Conservation (phyloP, 768 basidiomycete species). For the Hypholoma sublateritium region DNA sequence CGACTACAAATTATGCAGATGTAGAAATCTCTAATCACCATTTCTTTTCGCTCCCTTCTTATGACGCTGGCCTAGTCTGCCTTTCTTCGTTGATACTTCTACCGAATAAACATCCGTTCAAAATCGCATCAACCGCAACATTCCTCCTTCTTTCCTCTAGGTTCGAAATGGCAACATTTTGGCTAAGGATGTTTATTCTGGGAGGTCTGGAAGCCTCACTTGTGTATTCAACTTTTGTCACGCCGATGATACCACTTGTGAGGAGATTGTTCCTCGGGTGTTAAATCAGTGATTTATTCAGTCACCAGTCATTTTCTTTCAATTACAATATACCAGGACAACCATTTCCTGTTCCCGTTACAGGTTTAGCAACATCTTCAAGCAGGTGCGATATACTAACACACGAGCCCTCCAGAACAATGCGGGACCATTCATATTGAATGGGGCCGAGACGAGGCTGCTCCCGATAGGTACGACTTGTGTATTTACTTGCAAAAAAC, state of each 20-base stretch:
- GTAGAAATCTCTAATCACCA: too few species aligned
- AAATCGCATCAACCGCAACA: too few species aligned
- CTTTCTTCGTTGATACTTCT: too few species aligned
- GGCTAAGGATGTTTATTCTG: not conserved
- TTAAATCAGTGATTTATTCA: too few species aligned
- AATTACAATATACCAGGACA: slow-evolving; percentile 33
- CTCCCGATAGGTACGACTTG: too few species aligned
- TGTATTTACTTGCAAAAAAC: too few species aligned
- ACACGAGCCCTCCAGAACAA: slow-evolving; percentile 32
- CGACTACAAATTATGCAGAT: too few species aligned
- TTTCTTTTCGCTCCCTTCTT: too few species aligned
- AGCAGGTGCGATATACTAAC: not conserved
- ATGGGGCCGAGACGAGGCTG: slow-evolving; percentile 41
- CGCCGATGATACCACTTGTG: slow-evolving; percentile 30
- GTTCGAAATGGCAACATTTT: not conserved
- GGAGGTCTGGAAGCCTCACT: not conserved
- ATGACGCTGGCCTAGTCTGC: too few species aligned
- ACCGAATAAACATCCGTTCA: too few species aligned
- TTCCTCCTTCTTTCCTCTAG: not conserved
- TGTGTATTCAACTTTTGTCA: slow-evolving; percentile 7
- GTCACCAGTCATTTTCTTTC: slow-evolving; percentile 42
- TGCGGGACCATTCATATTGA: slow-evolving; percentile 43
- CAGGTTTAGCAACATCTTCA: slow-evolving; percentile 24
- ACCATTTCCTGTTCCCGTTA: slow-evolving; percentile 39
- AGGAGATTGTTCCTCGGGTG: not conserved